phyloP scores from a whole-genome alignment of 1,284 basidiomycete genomes.

The Thelephora terrestris region DNA sequence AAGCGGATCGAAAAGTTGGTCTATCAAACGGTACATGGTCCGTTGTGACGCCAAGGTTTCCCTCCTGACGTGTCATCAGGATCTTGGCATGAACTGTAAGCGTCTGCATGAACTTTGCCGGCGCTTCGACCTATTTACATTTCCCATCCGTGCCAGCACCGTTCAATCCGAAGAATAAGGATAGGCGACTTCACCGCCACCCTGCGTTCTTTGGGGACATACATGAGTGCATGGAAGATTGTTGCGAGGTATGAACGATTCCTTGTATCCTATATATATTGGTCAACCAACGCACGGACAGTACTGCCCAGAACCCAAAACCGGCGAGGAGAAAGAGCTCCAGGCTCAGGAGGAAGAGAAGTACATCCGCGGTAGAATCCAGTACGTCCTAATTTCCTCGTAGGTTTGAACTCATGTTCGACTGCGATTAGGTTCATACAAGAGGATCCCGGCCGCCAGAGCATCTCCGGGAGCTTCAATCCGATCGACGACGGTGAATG shows the following conservation, averaged over 20 bases:
- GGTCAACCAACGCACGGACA: slow-evolving; percentile 13
- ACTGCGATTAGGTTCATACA: slow-evolving; percentile 35
- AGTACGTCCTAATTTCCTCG: slow-evolving; percentile 23
- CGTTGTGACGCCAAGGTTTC: background rate
- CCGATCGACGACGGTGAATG: slow-evolving; percentile 59
- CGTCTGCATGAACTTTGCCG: background rate
- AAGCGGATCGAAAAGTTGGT: slow-evolving; percentile 46
- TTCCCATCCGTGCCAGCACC: slow-evolving; percentile 28
- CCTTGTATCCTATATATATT: background rate
- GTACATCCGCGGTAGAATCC: slow-evolving; percentile 42
- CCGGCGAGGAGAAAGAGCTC: slow-evolving; percentile 39
- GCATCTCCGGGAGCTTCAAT: slow-evolving; percentile 50
- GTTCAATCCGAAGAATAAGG: slow-evolving; percentile 52
- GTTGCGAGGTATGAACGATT: slow-evolving; percentile 37
- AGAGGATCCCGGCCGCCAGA: slow-evolving; percentile 50
- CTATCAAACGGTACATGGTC: slow-evolving; percentile 33
- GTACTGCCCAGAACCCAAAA: slow-evolving; percentile 40
- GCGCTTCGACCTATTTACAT: background rate
- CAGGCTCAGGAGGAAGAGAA: slow-evolving; percentile 41
- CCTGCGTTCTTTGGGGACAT: slow-evolving; percentile 52
- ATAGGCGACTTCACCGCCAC: slow-evolving; percentile 46
- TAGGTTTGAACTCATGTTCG: background rate
- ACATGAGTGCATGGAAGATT: slow-evolving; percentile 45
- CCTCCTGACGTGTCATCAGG: slow-evolving; percentile 13
- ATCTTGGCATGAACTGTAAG: slow-evolving; percentile 50